These are phyloP conservation scores for Backusella psychrophila DNA, from an alignment of 192 early-diverging fungal species.

Conservation along the genomic window DNA sequence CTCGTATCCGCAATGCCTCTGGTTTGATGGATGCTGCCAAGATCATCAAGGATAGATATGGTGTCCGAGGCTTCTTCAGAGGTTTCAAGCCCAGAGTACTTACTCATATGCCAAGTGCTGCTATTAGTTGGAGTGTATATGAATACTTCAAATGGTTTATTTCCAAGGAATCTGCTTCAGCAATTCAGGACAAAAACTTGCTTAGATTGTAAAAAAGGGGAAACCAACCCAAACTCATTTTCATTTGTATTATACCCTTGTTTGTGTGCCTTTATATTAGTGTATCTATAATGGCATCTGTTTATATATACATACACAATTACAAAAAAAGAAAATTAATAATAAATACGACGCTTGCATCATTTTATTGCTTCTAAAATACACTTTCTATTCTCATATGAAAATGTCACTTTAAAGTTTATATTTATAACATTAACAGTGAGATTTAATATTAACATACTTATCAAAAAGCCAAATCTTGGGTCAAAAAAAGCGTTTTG, in stretches of 20 bases:
- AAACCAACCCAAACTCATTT: background rate
- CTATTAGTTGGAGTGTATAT: slow-evolving; percentile 93
- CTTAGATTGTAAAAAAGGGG: background rate
- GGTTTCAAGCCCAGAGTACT: slow-evolving; percentile 80
- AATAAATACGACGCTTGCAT: background rate
- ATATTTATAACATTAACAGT: background rate
- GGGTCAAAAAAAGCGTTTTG: no score
- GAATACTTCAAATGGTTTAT: slow-evolving; percentile 76
- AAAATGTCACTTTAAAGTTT: no score
- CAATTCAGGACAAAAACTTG: slow-evolving; percentile 8
- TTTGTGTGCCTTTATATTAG: background rate
- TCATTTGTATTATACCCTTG: background rate
- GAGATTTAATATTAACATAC: background rate
- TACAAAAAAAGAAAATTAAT: background rate
- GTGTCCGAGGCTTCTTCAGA: slow-evolving; percentile 72
- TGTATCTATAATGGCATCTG: background rate
- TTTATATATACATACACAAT: background rate
- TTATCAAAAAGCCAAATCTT: no score
- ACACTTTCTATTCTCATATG: no score
- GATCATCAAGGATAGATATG: slow-evolving; percentile 78
- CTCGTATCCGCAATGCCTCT: slow-evolving; percentile 63
- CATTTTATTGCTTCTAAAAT: background rate
- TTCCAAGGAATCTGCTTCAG: background rate
- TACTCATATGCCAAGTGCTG: slow-evolving; percentile 88
- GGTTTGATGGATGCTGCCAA: slow-evolving; percentile 69